Conservation (phyloP, 768 basidiomycete species). For the Lentinula sp. region DNA sequence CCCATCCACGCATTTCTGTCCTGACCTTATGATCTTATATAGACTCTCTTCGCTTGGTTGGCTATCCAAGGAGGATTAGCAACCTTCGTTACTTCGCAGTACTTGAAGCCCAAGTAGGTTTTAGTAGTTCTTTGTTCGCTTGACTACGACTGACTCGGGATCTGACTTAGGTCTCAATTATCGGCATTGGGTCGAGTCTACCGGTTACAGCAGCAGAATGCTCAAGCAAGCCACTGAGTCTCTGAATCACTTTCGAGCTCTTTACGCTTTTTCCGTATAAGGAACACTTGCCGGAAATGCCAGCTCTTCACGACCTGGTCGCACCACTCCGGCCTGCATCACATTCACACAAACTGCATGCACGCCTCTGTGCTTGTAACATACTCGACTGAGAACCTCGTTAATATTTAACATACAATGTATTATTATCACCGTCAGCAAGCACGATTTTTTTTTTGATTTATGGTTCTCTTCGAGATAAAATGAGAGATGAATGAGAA, state of each 20-base stretch:
- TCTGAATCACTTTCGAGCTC: neutral
- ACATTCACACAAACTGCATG: neutral
- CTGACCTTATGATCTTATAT: neutral
- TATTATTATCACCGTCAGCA: too few species aligned
- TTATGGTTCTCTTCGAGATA: too few species aligned
- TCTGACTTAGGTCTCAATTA: neutral
- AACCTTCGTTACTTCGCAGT: neutral
- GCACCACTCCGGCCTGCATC: too few species aligned
- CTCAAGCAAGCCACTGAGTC: neutral
- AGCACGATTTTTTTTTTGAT: too few species aligned
- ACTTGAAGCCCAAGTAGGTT: neutral
- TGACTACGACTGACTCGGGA: neutral
- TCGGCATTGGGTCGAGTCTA: neutral
- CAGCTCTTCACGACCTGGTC: too few species aligned
- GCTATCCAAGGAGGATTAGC: neutral
- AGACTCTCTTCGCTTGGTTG: neutral
- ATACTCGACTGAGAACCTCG: too few species aligned
- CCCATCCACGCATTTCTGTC: neutral
- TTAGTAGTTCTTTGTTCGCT: neutral
- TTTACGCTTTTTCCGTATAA: neutral
- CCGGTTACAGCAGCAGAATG: neutral
- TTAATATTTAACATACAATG: too few species aligned
- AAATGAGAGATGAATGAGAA: too few species aligned
- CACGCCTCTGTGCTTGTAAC: neutral
- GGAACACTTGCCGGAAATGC: too few species aligned